These are phyloP conservation scores for Penicillium waksmanii DNA, from an alignment of 495 filamentous ascomycete species.

Conservation along the genomic window DNA sequence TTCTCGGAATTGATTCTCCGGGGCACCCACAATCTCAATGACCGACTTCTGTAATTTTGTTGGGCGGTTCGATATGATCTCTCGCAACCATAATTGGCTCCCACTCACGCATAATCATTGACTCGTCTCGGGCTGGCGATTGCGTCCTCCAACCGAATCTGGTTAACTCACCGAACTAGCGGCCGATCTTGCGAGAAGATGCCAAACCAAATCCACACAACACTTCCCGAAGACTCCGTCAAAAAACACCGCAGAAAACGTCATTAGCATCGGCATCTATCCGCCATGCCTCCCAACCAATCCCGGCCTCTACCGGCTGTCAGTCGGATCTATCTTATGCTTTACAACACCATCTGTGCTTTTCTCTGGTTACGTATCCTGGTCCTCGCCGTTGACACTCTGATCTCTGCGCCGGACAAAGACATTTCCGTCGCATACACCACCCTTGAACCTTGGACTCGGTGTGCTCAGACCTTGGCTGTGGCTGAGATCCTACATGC, in stretches of 20 bases:
- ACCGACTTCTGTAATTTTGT: neutral
- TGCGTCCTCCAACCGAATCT: neutral
- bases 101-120: too few species aligned
- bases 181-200: neutral
- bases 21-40: neutral
- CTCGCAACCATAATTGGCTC: too few species aligned
- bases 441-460: conserved; percentile 33
- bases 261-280: neutral
- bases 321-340: conserved; percentile 58
- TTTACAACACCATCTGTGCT: conserved; percentile 73
- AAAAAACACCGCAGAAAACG: neutral
- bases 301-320: conserved; percentile 13
- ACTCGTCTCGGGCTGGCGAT: too few species aligned
- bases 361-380: conserved; percentile 64
- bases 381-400: conserved; percentile 15
- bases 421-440: conserved; percentile 26
- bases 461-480: conserved; percentile 37
- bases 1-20: conserved; percentile 1
- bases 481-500: conserved; percentile 44
- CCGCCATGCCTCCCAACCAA: conserved; percentile 6
- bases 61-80: neutral
- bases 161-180: conserved; percentile 4
- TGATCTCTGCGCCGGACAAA: conserved; percentile 7
- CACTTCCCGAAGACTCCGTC: neutral
- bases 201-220: neutral